These are phyloP conservation scores for Suillus luteus DNA, from an alignment of 768 basidiomycete species.

Conservation along the genomic window DNA sequence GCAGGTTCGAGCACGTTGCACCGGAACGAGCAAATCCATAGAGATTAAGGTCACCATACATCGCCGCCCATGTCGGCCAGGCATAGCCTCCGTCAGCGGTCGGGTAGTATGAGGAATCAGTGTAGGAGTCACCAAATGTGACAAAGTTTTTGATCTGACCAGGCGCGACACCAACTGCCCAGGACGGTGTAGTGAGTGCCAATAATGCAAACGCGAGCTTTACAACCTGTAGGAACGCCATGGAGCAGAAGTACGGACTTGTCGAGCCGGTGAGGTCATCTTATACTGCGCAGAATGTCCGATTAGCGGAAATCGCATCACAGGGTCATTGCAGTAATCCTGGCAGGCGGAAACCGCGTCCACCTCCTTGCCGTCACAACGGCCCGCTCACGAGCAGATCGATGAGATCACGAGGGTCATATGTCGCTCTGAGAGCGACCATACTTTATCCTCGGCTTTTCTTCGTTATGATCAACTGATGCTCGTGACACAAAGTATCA, in stretches of 20 bases:
- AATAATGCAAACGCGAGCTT: conserved; percentile 16
- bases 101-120: conserved; percentile 46
- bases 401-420: conserved; percentile 8
- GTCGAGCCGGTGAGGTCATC: conserved; percentile 1
- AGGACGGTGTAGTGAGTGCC: conserved; percentile 14
- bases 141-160: conserved; percentile 63
- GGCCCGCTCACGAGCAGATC: not conserved
- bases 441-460: not conserved
- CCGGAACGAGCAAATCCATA: conserved; percentile 63
- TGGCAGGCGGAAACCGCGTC: not conserved
- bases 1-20: conserved; percentile 64
- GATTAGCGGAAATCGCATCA: conserved; percentile 3
- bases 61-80: conserved; percentile 64
- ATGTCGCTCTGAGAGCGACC: not conserved
- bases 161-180: conserved; percentile 30
- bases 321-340: not conserved
- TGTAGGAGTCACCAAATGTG: conserved; percentile 70
- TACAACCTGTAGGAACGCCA: conserved; percentile 9
- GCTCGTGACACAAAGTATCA: not conserved
- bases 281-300: conserved; percentile 9
- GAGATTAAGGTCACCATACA: conserved; percentile 52
- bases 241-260: not conserved
- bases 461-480: not conserved
- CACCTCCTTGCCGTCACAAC: conserved; percentile 1
- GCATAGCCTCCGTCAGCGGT: conserved; percentile 44